Evolutionary conservation across 176 grass and related monocot species (phyloP), one percentile per base, ranked within the genome.

Genomic region (Zea luxurians): DNA sequence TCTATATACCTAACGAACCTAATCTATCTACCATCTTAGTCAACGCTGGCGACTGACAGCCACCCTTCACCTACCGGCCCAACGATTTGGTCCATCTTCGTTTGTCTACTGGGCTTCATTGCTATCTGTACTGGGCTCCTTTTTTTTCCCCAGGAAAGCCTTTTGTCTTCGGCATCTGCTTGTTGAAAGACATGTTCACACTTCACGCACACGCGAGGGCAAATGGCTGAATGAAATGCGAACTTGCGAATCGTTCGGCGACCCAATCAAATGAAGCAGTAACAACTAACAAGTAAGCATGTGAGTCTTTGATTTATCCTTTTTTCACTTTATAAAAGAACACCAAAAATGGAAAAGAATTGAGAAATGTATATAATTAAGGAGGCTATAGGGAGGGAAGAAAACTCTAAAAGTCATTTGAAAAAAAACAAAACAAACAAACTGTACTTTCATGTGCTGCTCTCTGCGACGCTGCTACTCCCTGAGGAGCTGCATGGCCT

Each of bases 401-500:
- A 64, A 48, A 37, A 52, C 12, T 50, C 71, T 53, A 76, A 48
- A 66, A 35, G 9, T 37, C 58, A 12, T 64, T 34, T 64, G 44
- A 3, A 8, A 13, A 15, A 55, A 38, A 42, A 12, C 43, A 38
- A 74, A 58, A 5, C 1, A n/a, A 37, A 53, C 1, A 16, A 10
- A 34, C 77, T 79, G 64, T 79, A 68, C 76, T 37, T 7, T 27
- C 21, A 3, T 27, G 44, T 2, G 8, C 9, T 76, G 59, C n/a
- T 4, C 8, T 18, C 42, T 37, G 34, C 34, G 21, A 10, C 21
- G 5, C 7, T 0, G 7, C 15, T 64, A 58, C 52, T 93, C 75
- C 15, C 12, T 70, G 76, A 99, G 90, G 65, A 81, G 54, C 1
- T 87, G 71, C 81, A 92, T 85, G 36, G 96, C 90, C 61, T 95